Base-by-base conservation (phyloP, 108 stramenopile species). In the Cyclotella sp. region DNA sequence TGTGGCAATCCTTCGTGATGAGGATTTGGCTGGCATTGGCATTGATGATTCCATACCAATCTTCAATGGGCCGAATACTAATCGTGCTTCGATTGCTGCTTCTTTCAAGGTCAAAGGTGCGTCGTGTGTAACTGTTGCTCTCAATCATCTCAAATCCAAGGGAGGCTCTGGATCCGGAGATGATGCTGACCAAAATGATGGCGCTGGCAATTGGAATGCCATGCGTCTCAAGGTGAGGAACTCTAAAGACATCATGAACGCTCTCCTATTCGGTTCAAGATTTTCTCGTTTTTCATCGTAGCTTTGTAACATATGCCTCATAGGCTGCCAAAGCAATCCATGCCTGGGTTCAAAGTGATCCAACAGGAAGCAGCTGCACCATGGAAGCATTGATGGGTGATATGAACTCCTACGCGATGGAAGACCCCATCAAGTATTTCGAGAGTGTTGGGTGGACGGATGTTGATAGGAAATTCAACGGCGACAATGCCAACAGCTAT, bases 71-170 rank as follows among this genome's bases (percentile, higher is more conserved):
- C 27, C 58, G 7, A 41, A 15, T 47, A 79, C 47, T 0, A 73
- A 74, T 34, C 63, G 78, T 41, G 53, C 73, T 16, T 44, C 78
- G 0, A 16, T 79, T 53, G 78, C 78, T 27, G 52, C 65, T 9
- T 64, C 64, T 9, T 79, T 79, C 41, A 22, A 70, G 51, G 26
- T 34, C 0, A 43, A 13, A 9, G 57, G 19, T 72, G 63, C 49
- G 18, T 6, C 40, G 18, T 51, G 69, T 34, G 63, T 84, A 18
- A 84, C 78, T 22, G 34, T 84, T n/a, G 74, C 59, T 1, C 29
- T 57, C 40, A 84, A 84, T 75, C 84, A 79, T 34, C 63, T 80
- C 69, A 84, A 84, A 65, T 84, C 84, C 7, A 84, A 84, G 60
- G 75, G 78, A 9, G 45, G 65, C 51, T 39, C 60, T n/a, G 77